These are phyloP conservation scores for Hypoxylon sp. DNA, from an alignment of 2,329 filamentous ascomycete species.

Conservation along the genomic window DNA sequence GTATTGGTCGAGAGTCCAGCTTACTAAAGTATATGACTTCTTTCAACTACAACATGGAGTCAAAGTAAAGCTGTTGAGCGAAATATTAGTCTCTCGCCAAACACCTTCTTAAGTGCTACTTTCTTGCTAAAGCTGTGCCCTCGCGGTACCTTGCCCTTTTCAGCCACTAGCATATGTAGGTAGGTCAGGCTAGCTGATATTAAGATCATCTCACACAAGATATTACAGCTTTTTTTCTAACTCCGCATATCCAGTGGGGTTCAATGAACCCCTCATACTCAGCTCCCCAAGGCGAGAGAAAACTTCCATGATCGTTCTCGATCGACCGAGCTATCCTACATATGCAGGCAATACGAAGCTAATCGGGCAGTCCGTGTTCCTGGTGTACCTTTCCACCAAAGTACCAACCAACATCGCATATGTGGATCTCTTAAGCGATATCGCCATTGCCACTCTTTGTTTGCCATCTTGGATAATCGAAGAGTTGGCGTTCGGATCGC, in stretches of 20 bases:
- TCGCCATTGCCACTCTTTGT: slow-evolving; percentile 8
- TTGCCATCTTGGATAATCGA: not conserved
- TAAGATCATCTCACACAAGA: not conserved
- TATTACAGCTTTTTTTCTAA: not conserved
- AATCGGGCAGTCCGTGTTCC: slow-evolving; percentile 13
- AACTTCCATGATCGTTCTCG: slow-evolving; percentile 27
- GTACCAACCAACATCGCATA: slow-evolving; percentile 10
- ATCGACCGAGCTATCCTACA: slow-evolving; percentile 19
- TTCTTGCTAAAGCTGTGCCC: not conserved
- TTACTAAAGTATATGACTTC: slow-evolving; percentile 23
- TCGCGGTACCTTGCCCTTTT: not conserved
- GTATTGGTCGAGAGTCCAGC: not conserved
- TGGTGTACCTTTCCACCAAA: slow-evolving; percentile 15
- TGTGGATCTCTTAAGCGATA: slow-evolving; percentile 12
- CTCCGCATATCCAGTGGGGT: slow-evolving; percentile 9
- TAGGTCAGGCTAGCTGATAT: slow-evolving; percentile 2
- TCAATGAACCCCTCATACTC: slow-evolving; percentile 1
- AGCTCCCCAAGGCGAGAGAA: not conserved
- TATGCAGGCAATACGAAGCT: slow-evolving; percentile 14
- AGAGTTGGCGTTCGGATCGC: slow-evolving; percentile 3
- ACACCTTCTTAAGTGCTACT: not conserved
- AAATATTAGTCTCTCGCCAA: not conserved
- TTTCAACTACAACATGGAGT: not conserved
- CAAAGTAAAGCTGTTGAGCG: slow-evolving; percentile 6
- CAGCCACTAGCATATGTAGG: slow-evolving; percentile 3